Percentiles rank a stretch among this genome's conserved stretches.
Conservation (phyloP, 495 filamentous ascomycete genomes). For the Penicillium pancosmium region DNA sequence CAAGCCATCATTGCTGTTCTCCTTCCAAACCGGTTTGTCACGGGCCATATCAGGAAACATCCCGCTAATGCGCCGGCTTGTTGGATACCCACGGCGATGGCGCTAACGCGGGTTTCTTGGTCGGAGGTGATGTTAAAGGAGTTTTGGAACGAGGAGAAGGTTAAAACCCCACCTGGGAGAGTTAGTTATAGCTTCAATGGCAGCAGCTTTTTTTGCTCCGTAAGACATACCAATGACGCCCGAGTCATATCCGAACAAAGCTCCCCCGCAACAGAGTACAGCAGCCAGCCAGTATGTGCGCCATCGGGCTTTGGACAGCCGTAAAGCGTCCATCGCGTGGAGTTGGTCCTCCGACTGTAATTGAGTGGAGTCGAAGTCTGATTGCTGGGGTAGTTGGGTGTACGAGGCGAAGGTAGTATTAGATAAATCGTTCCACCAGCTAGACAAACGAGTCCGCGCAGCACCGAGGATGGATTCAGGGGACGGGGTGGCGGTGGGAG, state of each 20-base stretch:
- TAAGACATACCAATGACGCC: conserved; percentile 43
- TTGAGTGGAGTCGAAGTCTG: conserved; percentile 10
- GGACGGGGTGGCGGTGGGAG: conserved; percentile 11
- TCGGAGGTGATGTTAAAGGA: conserved; percentile 42
- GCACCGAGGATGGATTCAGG: conserved; percentile 16
- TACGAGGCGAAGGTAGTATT: conserved; percentile 9
- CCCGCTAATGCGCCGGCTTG: conserved; percentile 51
- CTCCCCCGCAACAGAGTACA: conserved; percentile 49
- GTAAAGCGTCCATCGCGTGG: conserved; percentile 24
- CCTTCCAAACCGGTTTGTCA: conserved; percentile 48
- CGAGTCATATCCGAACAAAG: conserved; percentile 49
- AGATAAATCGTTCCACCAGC: conserved; percentile 15
- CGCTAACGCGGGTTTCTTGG: conserved; percentile 42
- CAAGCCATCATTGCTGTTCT: conserved; percentile 46
- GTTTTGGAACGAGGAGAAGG: conserved; percentile 47
- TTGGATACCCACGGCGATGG: conserved; percentile 50
- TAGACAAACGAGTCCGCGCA: conserved; percentile 12
- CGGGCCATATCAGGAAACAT: conserved; percentile 53
- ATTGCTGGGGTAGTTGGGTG: conserved; percentile 18
- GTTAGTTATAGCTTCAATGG: neutral
- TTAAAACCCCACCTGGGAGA: conserved; percentile 46
- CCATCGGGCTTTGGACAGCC: conserved; percentile 36
- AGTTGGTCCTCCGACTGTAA: neutral
- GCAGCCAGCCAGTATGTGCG: conserved; percentile 58
- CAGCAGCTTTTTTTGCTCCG: neutral